Base-by-base conservation (phyloP, 2,329 filamentous ascomycete genomes). In the Diaporthe australafricana region DNA sequence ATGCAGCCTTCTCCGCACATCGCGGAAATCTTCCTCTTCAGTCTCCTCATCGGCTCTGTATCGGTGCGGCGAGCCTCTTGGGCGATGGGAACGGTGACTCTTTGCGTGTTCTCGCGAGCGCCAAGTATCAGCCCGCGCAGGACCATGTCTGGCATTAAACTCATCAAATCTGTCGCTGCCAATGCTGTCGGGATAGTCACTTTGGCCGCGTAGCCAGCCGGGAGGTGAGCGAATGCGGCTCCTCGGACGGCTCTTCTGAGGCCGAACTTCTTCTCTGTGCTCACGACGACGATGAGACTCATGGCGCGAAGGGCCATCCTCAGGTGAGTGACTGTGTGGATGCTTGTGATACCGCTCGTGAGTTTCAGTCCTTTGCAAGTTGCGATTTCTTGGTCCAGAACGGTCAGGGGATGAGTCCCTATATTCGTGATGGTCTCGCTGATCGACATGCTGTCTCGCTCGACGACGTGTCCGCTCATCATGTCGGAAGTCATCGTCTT, bases 261-360 rank as follows among this genome's bases (percentile, higher is more conserved):
- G 45, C 22, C 35, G 42, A n/a, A 25, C 5, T 8, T 60, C 32
- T 7, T 50, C 45, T n/a, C 45, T 38, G 48, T 52, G 12, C 16
- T 47, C 27, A 16, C 35, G 17, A 25, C 30, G 67, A 60, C 35
- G 53, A 17, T 60, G 45, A 22, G 42, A 52, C 12, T 11, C 42
- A 11, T 11, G 53, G 45, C 17, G 42, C 3, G 60, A 47, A 16
- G 52, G 53, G 2, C 7, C 53, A 27, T 42, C 20, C 20, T 47
- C 25, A 9, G 72, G 69, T 8, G 72, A 73, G 20, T 73, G 65
- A n/a, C 17, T 30, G 30, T 70, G 57, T 7, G 72, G 70, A 27
- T 72, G 50, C 14, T 72, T 27, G 38, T 73, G 57, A n/a, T 73
- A 63, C 16, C 45, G 50, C 6, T 72, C 52, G 35, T 70, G 70